These are phyloP conservation scores for Asparagopsis taxiformis DNA, from an alignment of 31 red algal species.

Conservation along the genomic window DNA sequence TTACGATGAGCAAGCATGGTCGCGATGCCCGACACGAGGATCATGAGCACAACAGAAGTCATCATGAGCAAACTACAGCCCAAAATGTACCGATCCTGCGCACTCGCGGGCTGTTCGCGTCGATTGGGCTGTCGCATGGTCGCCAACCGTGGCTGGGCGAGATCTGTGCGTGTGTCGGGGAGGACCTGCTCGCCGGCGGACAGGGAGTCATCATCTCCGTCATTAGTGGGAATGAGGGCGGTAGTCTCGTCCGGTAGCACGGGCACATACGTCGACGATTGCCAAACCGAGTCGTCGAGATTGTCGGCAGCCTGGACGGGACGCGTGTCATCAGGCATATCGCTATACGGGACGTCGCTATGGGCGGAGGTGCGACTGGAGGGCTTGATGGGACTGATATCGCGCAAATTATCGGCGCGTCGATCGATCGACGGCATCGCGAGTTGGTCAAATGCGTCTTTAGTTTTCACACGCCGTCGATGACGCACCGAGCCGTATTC, in stretches of 20 bases:
- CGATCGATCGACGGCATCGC: background rate
- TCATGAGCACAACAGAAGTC: conserved; percentile 39
- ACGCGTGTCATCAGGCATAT: background rate
- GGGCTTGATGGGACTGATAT: background rate
- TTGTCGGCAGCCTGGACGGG: conserved; percentile 3
- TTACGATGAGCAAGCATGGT: conserved; percentile 43
- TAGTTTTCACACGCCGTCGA: no score
- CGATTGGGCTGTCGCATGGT: background rate
- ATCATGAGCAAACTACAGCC: conserved; percentile 25
- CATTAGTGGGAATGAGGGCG: no score
- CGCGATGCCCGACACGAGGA: conserved; percentile 47
- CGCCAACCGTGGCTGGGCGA: conserved; percentile 1
- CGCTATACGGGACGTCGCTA: conserved; percentile 20
- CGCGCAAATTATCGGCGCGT: background rate
- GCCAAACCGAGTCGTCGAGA: background rate
- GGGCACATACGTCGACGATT: conserved; percentile 11
- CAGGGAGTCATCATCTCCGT: no score
- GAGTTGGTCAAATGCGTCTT: background rate
- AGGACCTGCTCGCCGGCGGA: no score
- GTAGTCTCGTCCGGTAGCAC: conserved; percentile 18
- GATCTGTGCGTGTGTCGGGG: conserved; percentile 10
- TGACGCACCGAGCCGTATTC: conserved; percentile 32
- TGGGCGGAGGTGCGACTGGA: conserved; percentile 5
- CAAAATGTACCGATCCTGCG: conserved; percentile 30
- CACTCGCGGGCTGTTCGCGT: background rate